Evolutionary conservation across 768 basidiomycete species (phyloP), one percentile per base, ranked within the genome.

Genomic region (Tulasnella sp.): DNA sequence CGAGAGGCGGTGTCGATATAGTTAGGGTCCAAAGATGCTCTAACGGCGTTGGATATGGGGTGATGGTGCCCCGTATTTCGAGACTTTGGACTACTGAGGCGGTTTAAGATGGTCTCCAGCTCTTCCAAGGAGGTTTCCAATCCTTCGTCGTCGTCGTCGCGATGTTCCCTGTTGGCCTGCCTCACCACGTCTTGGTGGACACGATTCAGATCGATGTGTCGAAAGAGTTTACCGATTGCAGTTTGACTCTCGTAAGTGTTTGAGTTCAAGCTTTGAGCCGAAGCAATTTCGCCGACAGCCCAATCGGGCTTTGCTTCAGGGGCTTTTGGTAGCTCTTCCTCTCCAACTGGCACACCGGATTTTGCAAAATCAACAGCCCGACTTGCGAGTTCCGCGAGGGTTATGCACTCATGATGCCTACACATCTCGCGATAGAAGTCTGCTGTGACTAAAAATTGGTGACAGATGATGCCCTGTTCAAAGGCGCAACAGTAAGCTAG

Each of bases 221-320:
- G 88, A 83, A 89, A 94, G 16, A 94, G 88, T 77, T 86, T 85
- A 2, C 93, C 93, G 50, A 94, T 90, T 0, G 90, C 91, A 41
- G 87, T 84, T 1, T 83, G 18, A 83, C 92, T 93, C 73, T 82
- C 58, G 82, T 94, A 94, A 11, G 18, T 41, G 84, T 69, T 50
- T 20, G 60, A 12, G 18, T 64, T 50, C 2, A 41, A 24, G 16
- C 42, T 75, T 48, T 44, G 24, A 5, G 64, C 22, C 0, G 77
- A 50, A 64, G 41, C 31, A 22, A 81, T 48, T 46, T 82, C 81
- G 41, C 81, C 81, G 18, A 46, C 75, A 16, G 80, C 37, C 82
- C 79, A 83, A 64, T 81, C 79, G 12, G 75, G 82, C 48, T 81
- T 82, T 44, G 46, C 46, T 34, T 34, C 28, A 28, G 34, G 73